These are phyloP conservation scores for Panicum virgatum DNA, from an alignment of 202 grass and related monocot genomes.

Conservation along the genomic window DNA sequence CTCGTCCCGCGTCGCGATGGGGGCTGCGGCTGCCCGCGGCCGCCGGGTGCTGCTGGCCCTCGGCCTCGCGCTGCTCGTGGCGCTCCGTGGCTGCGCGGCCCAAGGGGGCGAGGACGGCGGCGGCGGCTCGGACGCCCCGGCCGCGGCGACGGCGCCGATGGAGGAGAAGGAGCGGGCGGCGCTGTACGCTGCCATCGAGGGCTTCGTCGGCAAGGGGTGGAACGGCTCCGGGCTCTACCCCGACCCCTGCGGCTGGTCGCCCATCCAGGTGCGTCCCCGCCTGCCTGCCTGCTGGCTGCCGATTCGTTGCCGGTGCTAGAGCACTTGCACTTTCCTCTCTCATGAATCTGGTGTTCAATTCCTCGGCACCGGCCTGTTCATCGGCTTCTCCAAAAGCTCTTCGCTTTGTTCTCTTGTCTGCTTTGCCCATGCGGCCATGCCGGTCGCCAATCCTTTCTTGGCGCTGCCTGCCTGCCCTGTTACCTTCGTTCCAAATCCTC, in stretches of 20 bases:
- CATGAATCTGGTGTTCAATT: not conserved
- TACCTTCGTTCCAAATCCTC: not conserved
- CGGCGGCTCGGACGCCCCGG: not conserved
- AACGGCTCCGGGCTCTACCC: constrained; percentile 86
- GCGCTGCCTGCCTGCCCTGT: not conserved
- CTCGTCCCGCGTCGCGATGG: not conserved
- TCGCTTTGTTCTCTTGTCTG: not conserved
- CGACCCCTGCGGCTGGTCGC: constrained; percentile 95
- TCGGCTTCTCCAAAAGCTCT: not conserved
- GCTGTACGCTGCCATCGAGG: constrained; percentile 67
- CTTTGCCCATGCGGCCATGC: constrained; percentile 12
- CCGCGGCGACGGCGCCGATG: constrained; percentile 52
- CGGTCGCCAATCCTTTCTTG: not conserved
- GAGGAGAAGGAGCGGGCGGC: constrained; percentile 61
- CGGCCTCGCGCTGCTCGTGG: not conserved
- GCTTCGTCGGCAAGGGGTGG: constrained; percentile 81
- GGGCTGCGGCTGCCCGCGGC: not conserved
- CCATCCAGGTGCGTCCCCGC: constrained; percentile 63
- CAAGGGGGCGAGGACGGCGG: constrained; percentile 10
- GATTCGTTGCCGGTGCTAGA: not conserved
- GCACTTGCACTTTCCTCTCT: not conserved
- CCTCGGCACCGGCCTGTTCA: not conserved
- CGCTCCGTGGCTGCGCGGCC: constrained; percentile 12
- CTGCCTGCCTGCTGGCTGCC: not conserved
- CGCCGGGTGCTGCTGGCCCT: not conserved